Percentiles rank a stretch among this genome's conserved stretches.
Conservation (phyloP, 176 grass and related monocot genomes). For the Alloteropsis semialata region DNA sequence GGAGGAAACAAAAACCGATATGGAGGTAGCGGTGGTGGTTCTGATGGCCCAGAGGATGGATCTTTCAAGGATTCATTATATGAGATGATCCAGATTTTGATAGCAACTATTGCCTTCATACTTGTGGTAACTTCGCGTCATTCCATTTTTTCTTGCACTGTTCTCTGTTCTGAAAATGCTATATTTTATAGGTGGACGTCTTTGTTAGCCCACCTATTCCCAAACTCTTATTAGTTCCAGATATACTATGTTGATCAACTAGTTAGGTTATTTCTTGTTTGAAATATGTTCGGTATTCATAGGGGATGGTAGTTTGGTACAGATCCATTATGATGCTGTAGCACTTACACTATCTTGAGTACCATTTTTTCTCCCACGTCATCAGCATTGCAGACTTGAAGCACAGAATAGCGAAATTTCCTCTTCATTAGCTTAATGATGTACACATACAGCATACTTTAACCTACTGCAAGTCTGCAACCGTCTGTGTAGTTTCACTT, state of each 20-base stretch:
- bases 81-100: constrained; percentile 72
- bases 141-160: constrained; percentile 18
- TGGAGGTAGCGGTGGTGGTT: constrained; percentile 44
- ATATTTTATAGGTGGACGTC: constrained; percentile 20
- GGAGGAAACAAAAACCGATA: constrained; percentile 54
- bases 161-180: not conserved
- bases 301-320: not conserved
- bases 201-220: not conserved
- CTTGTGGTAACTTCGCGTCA: constrained; percentile 76
- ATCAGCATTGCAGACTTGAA: not conserved
- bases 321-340: not conserved
- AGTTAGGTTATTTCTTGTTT: not conserved
- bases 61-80: constrained; percentile 69
- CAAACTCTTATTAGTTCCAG: not conserved
- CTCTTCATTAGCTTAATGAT: not conserved
- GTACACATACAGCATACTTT: not conserved
- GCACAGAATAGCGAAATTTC: not conserved
- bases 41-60: constrained; percentile 50
- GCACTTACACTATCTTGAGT: not conserved
- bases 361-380: not conserved
- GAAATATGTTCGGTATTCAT: not conserved
- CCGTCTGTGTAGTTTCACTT: not conserved
- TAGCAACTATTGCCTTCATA: constrained; percentile 70
- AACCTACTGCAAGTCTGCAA: not conserved
- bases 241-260: not conserved